These are phyloP conservation scores for Alternaria brassicicola DNA, from an alignment of 2,329 filamentous ascomycete genomes.

Conservation along the genomic window DNA sequence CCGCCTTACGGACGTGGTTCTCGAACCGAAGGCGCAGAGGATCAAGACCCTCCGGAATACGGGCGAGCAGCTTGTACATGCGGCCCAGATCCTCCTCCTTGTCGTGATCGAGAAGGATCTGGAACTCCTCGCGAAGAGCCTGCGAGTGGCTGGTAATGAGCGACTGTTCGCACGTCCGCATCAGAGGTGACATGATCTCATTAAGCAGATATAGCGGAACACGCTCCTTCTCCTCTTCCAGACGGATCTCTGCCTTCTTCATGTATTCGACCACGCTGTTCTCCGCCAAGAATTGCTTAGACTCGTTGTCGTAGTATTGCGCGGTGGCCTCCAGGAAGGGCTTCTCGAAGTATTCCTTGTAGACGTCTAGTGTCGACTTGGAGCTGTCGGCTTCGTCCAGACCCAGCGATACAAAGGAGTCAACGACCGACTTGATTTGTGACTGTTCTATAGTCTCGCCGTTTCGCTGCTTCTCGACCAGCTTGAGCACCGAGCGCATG, in stretches of 20 bases:
- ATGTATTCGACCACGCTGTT: slow-evolving; percentile 99
- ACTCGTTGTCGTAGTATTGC: slow-evolving; percentile 88
- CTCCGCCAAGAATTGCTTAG: slow-evolving; percentile 90
- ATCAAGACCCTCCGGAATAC: slow-evolving; percentile 90
- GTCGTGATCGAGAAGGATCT: slow-evolving; percentile 89
- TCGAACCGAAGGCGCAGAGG: slow-evolving; percentile 88
- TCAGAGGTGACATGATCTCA: slow-evolving; percentile 84
- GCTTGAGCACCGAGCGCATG: slow-evolving; percentile 91
- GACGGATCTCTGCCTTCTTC: slow-evolving; percentile 93
- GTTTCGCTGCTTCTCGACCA: slow-evolving; percentile 96
- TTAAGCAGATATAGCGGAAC: slow-evolving; percentile 89
- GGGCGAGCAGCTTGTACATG: slow-evolving; percentile 90
- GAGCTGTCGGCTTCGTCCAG: slow-evolving; percentile 90
- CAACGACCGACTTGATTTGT: slow-evolving; percentile 96
- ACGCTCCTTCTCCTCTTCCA: slow-evolving; percentile 92
- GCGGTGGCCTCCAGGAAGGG: slow-evolving; percentile 88
- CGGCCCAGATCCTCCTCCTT: slow-evolving; percentile 93
- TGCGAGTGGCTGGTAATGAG: slow-evolving; percentile 86
- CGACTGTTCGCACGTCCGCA: slow-evolving; percentile 85
- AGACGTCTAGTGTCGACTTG: slow-evolving; percentile 94
- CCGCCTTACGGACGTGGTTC: slow-evolving; percentile 88
- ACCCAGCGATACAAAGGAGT: slow-evolving; percentile 92
- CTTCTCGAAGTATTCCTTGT: slow-evolving; percentile 88
- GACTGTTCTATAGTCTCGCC: slow-evolving; percentile 97
- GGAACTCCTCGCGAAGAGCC: slow-evolving; percentile 93